phyloP scores from a whole-genome alignment of 1,139 yeast species.

The Pichia sp. region DNA sequence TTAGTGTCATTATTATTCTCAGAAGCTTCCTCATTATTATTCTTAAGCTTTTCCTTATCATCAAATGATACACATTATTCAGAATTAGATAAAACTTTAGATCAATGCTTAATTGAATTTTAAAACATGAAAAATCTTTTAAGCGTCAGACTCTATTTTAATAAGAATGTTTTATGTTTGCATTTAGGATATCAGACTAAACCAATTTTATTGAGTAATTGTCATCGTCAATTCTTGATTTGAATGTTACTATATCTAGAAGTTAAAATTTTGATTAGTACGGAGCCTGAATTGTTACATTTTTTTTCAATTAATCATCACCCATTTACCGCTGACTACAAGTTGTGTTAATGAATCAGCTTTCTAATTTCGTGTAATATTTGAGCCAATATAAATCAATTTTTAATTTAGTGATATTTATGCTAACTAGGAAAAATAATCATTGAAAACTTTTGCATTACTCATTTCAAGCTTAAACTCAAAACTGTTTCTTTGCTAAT shows the following conservation, averaged over 20 bases:
- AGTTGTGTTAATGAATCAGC: slow-evolving; percentile 71
- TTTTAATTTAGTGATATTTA: slow-evolving; percentile 9
- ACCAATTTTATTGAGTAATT: slow-evolving; percentile 6
- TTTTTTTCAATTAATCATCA: slow-evolving; percentile 34
- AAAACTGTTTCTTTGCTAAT: slow-evolving; percentile 54
- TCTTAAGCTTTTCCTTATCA: no score
- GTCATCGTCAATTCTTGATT: slow-evolving; percentile 11
- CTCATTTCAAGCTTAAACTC: slow-evolving; percentile 45
- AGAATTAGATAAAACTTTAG: no score
- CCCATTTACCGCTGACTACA: slow-evolving; percentile 47
- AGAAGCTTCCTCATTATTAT: no score
- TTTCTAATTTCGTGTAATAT: slow-evolving; percentile 55
- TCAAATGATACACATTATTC: no score
- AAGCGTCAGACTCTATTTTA: no score
- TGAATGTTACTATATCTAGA: slow-evolving; percentile 14
- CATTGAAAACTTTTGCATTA: slow-evolving; percentile 49
- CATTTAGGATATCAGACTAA: slow-evolving; percentile 17
- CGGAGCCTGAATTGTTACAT: slow-evolving; percentile 62
- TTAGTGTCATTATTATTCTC: no score
- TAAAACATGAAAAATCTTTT: no score
- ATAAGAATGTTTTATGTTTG: no score
- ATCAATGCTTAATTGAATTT: no score
- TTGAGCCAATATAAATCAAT: slow-evolving; percentile 32
- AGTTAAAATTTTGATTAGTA: slow-evolving; percentile 32
- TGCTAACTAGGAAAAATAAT: slow-evolving; percentile 34